phyloP scores from a whole-genome alignment of 306 rosid genomes.

The Dalbergia oliveri region DNA sequence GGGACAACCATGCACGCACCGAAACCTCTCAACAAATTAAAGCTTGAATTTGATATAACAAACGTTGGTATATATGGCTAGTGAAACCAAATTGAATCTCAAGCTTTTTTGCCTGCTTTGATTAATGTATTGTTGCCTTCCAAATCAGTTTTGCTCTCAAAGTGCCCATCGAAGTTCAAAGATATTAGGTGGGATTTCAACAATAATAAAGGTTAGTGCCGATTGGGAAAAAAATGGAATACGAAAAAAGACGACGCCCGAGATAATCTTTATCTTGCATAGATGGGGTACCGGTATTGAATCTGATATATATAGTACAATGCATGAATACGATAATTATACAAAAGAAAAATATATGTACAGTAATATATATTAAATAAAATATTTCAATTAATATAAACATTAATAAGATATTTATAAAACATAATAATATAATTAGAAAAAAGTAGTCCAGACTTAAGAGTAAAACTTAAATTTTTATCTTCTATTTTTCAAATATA shows the following conservation, averaged over 20 bases:
- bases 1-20: constrained; percentile 43
- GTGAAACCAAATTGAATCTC: constrained; percentile 2
- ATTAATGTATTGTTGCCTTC: constrained; percentile 24
- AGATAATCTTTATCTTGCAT: neutral
- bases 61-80: constrained; percentile 26
- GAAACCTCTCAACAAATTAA: constrained; percentile 36
- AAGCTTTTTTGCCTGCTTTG: constrained; percentile 7
- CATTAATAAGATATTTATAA: too few species aligned
- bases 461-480: too few species aligned
- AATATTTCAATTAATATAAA: too few species aligned
- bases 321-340: too few species aligned
- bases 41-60: constrained; percentile 22
- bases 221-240: constrained; percentile 22
- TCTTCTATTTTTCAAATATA: too few species aligned
- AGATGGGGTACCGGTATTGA: too few species aligned
- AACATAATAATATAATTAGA: too few species aligned
- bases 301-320: too few species aligned
- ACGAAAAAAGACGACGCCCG: neutral
- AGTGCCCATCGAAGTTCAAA: constrained; percentile 18
- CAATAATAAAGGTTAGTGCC: neutral
- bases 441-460: too few species aligned
- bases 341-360: too few species aligned
- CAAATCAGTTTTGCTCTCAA: constrained; percentile 9
- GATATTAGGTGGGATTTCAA: constrained; percentile 31
- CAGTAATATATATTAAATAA: too few species aligned